Percentiles rank a stretch among this genome's conserved stretches.
Evolutionary conservation across 2,329 filamentous ascomycete species (phyloP).

Genomic region (Claviceps digitariae): DNA sequence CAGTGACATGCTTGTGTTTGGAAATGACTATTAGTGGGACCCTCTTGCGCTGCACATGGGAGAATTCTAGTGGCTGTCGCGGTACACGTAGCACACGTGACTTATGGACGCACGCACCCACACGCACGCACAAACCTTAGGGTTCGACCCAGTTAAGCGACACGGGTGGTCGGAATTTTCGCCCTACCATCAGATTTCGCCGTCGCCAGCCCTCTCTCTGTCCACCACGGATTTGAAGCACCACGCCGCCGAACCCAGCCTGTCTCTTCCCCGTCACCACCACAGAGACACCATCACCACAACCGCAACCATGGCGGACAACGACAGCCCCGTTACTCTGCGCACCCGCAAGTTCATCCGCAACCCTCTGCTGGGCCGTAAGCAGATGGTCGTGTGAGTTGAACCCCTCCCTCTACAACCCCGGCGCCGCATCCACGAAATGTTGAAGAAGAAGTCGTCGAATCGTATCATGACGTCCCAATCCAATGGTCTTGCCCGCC

Average conservation of each 20-base stretch:
- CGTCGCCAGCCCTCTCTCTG: slow-evolving; percentile 16
- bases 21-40: not conserved
- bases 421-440: not conserved
- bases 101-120: not conserved
- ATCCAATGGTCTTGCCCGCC: not conserved
- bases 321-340: slow-evolving; percentile 64
- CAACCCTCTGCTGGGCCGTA: slow-evolving; percentile 96
- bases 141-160: slow-evolving; percentile 33
- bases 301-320: slow-evolving; percentile 74
- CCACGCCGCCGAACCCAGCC: slow-evolving; percentile 14
- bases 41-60: not conserved
- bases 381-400: slow-evolving; percentile 99
- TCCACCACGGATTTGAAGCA: slow-evolving; percentile 16
- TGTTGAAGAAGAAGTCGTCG: slow-evolving; percentile 1
- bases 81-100: not conserved
- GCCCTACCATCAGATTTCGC: slow-evolving; percentile 15
- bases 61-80: not conserved
- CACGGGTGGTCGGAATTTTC: slow-evolving; percentile 23
- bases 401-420: not conserved
- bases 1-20: not conserved
- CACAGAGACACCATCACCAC: slow-evolving; percentile 21
- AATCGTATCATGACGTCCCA: not conserved
- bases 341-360: slow-evolving; percentile 99
- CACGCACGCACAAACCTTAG: slow-evolving; percentile 19
- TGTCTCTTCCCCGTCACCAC: slow-evolving; percentile 19